Percentiles rank a stretch among this genome's conserved stretches.
phyloP scores from a whole-genome alignment of 1,284 basidiomycete species.

The Lignosus rhinocerotis region DNA sequence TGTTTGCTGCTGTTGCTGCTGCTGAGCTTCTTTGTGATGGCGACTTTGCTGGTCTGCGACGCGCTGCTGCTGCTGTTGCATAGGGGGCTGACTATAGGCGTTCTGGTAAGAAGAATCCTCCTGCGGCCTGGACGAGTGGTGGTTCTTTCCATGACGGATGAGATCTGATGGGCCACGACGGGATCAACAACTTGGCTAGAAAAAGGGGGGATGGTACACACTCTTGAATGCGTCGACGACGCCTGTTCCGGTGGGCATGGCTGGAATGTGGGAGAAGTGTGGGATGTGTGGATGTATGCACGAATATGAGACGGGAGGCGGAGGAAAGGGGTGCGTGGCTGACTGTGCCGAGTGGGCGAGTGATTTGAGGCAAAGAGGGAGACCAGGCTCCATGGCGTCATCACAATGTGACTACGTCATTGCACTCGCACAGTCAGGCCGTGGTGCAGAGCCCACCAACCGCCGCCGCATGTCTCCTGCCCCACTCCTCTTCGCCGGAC shows the following conservation, averaged over 20 bases:
- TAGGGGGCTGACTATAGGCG: slow-evolving; percentile 24
- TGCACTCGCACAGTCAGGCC: slow-evolving; percentile 8
- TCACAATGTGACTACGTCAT: slow-evolving; percentile 20
- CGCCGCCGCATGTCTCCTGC: background rate
- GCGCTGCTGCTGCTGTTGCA: slow-evolving; percentile 27
- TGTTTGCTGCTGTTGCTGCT: slow-evolving; percentile 32
- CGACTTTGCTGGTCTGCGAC: slow-evolving; percentile 30
- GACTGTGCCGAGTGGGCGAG: slow-evolving; percentile 2
- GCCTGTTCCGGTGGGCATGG: slow-evolving; percentile 36
- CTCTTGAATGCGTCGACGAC: slow-evolving; percentile 40
- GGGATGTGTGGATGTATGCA: slow-evolving; percentile 10
- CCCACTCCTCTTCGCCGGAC: too few species aligned
- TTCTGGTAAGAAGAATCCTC: slow-evolving; percentile 35
- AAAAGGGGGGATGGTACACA: slow-evolving; percentile 14
- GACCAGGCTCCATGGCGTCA: slow-evolving; percentile 24
- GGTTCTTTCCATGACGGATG: slow-evolving; percentile 83
- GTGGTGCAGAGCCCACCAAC: background rate
- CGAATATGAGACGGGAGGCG: background rate
- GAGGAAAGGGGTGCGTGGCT: background rate
- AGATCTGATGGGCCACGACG: slow-evolving; percentile 52
- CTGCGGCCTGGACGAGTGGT: slow-evolving; percentile 42
- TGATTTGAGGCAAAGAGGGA: slow-evolving; percentile 18
- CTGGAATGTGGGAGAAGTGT: background rate
- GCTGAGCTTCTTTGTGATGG: slow-evolving; percentile 30
- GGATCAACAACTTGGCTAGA: slow-evolving; percentile 11